Evolutionary conservation across 805 yeast species (phyloP).

Genomic region (Ogataea sp.): DNA sequence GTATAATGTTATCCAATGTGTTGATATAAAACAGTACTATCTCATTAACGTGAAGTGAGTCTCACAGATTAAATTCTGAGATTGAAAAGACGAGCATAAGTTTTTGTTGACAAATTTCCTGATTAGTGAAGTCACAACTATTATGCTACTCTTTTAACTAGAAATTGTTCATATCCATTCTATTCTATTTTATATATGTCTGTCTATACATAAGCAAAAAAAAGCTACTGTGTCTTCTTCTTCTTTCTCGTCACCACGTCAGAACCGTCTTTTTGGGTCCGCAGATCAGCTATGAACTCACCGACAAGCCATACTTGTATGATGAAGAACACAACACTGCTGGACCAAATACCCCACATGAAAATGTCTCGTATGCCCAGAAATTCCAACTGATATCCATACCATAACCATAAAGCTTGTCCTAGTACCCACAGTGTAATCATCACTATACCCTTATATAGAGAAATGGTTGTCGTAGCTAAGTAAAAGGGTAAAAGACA

Average conservation of each 20-base stretch:
- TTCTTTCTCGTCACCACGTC: not conserved
- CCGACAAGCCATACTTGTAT: constrained; percentile 16
- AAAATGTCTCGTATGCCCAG: constrained; percentile 41
- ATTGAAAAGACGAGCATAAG: too few relatives aligned
- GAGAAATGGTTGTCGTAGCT: constrained; percentile 32
- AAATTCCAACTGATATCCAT: constrained; percentile 77
- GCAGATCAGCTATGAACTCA: constrained; percentile 13
- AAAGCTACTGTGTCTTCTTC: not conserved
- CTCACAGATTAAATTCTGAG: too few relatives aligned
- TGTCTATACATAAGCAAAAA: not conserved
- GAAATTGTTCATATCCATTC: too few relatives aligned
- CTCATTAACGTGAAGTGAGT: not conserved
- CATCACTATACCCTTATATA: constrained; percentile 32
- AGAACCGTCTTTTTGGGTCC: not conserved
- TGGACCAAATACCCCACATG: constrained; percentile 16
- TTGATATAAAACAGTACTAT: not conserved
- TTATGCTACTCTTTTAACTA: too few relatives aligned
- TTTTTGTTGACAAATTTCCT: constrained; percentile 1
- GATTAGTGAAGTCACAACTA: too few relatives aligned
- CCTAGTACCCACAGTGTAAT: constrained; percentile 55
- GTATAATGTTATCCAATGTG: too few relatives aligned
- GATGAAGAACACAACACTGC: constrained; percentile 16
- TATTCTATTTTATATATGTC: too few relatives aligned
- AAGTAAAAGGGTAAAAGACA: constrained; percentile 74
- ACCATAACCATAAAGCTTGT: constrained; percentile 72